Evolutionary conservation across 345 rosid genomes (phyloP).

Genomic region (Laguncularia racemosa): DNA sequence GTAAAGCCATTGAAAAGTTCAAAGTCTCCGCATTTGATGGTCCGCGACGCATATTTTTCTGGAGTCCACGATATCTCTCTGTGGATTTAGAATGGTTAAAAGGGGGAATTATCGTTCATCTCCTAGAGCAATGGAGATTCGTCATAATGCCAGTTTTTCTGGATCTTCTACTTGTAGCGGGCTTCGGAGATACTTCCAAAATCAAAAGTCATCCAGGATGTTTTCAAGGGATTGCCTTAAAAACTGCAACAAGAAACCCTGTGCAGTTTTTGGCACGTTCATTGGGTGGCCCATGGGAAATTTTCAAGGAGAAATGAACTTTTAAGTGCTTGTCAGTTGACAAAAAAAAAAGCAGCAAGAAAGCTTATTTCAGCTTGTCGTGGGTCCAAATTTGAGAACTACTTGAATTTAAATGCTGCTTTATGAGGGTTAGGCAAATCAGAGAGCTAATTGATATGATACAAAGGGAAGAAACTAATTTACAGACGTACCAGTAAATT

Average conservation of each 20-base stretch:
- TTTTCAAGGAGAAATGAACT: background rate
- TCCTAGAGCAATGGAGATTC: background rate
- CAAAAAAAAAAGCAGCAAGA: background rate
- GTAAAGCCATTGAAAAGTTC: constrained; percentile 10
- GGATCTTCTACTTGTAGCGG: too few relatives aligned
- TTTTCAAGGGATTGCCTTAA: too few relatives aligned
- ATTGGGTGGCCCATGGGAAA: too few relatives aligned
- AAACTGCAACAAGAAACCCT: too few relatives aligned
- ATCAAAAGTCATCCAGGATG: too few relatives aligned
- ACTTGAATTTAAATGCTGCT: background rate
- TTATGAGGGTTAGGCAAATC: background rate
- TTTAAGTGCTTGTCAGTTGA: background rate
- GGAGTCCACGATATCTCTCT: background rate
- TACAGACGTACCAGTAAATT: too few relatives aligned
- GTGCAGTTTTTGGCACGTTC: too few relatives aligned
- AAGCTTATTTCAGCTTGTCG: background rate
- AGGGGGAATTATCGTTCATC: constrained; percentile 4
- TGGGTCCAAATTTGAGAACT: background rate
- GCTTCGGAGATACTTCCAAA: too few relatives aligned
- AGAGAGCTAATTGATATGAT: background rate
- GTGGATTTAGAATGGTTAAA: constrained; percentile 7
- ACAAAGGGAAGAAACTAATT: background rate
- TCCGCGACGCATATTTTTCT: constrained; percentile 15
- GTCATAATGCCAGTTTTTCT: too few relatives aligned
- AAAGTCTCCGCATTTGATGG: constrained; percentile 15